Conservation (phyloP, 495 filamentous ascomycete genomes). For the Aspergillus egyptiacus region DNA sequence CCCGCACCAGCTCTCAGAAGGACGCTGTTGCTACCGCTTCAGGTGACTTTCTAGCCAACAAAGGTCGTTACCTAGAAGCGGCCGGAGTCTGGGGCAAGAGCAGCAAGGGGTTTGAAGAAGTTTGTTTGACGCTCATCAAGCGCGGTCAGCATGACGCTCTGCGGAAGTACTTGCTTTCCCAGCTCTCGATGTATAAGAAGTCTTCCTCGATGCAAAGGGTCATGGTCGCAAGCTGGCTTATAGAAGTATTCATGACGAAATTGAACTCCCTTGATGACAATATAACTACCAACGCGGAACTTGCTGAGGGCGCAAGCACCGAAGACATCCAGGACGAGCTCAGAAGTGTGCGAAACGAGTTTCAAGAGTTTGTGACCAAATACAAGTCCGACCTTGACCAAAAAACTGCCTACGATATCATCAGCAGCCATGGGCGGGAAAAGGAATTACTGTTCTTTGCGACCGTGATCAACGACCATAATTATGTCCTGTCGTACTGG, state of each 20-base stretch:
- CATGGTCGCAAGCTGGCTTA: conserved; percentile 92
- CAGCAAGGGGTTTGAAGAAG: conserved; percentile 94
- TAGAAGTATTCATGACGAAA: conserved; percentile 96
- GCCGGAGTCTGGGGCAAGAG: conserved; percentile 88
- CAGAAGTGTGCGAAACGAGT: conserved; percentile 62
- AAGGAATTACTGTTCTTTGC: conserved; percentile 89
- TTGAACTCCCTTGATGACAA: conserved; percentile 91
- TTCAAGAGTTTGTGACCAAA: conserved; percentile 77
- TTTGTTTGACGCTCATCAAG: conserved; percentile 85
- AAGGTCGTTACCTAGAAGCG: conserved; percentile 76
- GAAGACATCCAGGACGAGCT: conserved; percentile 70
- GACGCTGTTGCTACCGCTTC: conserved; percentile 86
- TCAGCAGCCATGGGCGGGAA: conserved; percentile 90
- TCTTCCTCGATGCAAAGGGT: conserved; percentile 81
- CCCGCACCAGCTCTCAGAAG: conserved; percentile 63
- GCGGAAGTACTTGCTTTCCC: conserved; percentile 81
- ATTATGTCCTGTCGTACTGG: conserved; percentile 95
- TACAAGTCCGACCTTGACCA: conserved; percentile 81
- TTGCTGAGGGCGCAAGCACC: conserved; percentile 62
- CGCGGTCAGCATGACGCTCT: conserved; percentile 84
- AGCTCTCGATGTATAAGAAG: conserved; percentile 77
- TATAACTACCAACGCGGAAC: conserved; percentile 81
- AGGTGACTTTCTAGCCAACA: conserved; percentile 76
- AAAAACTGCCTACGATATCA: conserved; percentile 91
- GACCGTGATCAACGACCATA: conserved; percentile 79